Percentiles rank a stretch among this genome's conserved stretches.
These are phyloP conservation scores for Schwanniomyces sp. DNA, from an alignment of 805 yeast genomes.

Conservation along the genomic window DNA sequence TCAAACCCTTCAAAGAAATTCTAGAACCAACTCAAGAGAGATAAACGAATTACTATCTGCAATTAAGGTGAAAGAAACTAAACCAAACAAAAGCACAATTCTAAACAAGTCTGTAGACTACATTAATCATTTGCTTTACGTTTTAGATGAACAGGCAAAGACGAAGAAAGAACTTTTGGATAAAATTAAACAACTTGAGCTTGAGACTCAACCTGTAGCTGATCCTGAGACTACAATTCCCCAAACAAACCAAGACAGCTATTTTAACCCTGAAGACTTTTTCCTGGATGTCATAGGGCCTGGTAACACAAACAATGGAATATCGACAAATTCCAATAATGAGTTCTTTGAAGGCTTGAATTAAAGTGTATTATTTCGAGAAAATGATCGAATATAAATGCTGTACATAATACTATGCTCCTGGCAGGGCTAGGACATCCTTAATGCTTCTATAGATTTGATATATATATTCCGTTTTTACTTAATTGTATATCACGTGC, in stretches of 20 bases:
- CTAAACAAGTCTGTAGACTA: slow-evolving; percentile 79
- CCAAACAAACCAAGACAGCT: slow-evolving; percentile 9
- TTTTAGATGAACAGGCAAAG: slow-evolving; percentile 54
- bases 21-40: slow-evolving; percentile 28
- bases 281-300: slow-evolving; percentile 20
- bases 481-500: neutral
- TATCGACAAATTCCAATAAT: neutral
- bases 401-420: neutral
- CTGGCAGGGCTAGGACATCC: neutral
- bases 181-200: slow-evolving; percentile 16
- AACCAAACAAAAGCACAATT: slow-evolving; percentile 81
- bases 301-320: slow-evolving; percentile 1
- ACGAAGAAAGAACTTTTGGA: slow-evolving; percentile 41
- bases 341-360: slow-evolving; percentile 1
- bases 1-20: slow-evolving; percentile 37
- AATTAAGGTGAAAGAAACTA: slow-evolving; percentile 58
- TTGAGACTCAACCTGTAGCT: neutral
- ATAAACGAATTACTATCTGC: slow-evolving; percentile 35
- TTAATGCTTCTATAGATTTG: neutral
- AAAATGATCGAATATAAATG: neutral
- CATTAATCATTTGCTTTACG: slow-evolving; percentile 62
- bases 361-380: neutral
- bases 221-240: neutral
- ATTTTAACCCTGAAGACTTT: slow-evolving; percentile 26
- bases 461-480: neutral